phyloP scores from a whole-genome alignment of 208 protist genomes.

The Acanthamoeba castellanii region DNA sequence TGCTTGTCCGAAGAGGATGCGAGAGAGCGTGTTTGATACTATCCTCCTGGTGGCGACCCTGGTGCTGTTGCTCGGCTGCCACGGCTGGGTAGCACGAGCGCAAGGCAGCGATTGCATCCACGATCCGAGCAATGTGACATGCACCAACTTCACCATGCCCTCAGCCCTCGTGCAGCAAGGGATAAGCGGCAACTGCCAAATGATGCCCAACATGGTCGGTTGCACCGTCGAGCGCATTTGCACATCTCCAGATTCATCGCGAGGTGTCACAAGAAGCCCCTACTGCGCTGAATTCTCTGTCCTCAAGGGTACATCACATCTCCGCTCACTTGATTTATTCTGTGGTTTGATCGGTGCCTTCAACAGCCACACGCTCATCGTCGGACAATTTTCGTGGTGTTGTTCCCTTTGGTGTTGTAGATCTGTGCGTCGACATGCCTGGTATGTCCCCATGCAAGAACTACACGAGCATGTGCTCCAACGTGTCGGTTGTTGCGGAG shows the following conservation, averaged over 20 bases:
- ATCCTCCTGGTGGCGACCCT: too few relatives aligned
- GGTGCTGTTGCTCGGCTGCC: too few relatives aligned
- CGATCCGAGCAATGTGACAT: neutral
- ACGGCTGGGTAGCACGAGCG: neutral
- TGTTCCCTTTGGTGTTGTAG: neutral
- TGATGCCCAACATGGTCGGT: neutral
- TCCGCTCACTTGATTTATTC: neutral
- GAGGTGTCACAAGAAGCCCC: neutral
- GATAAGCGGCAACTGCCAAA: neutral
- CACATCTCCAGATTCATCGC: neutral
- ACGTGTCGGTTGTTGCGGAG: constrained; percentile 10
- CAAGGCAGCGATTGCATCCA: neutral
- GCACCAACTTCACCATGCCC: constrained; percentile 57
- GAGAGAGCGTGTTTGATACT: too few relatives aligned
- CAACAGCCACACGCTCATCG: too few relatives aligned
- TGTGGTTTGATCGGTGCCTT: neutral
- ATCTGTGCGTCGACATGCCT: constrained; percentile 74
- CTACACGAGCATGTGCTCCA: constrained; percentile 41
- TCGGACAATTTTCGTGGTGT: neutral
- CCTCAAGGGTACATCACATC: neutral
- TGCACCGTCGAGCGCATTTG: constrained; percentile 41
- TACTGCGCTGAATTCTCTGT: constrained; percentile 32
- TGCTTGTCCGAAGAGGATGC: too few relatives aligned
- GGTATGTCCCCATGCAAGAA: constrained; percentile 73
- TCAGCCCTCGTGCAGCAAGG: neutral